These are phyloP conservation scores for Chrysochromulina parva DNA, from an alignment of 78 protist species.

Conservation along the genomic window DNA sequence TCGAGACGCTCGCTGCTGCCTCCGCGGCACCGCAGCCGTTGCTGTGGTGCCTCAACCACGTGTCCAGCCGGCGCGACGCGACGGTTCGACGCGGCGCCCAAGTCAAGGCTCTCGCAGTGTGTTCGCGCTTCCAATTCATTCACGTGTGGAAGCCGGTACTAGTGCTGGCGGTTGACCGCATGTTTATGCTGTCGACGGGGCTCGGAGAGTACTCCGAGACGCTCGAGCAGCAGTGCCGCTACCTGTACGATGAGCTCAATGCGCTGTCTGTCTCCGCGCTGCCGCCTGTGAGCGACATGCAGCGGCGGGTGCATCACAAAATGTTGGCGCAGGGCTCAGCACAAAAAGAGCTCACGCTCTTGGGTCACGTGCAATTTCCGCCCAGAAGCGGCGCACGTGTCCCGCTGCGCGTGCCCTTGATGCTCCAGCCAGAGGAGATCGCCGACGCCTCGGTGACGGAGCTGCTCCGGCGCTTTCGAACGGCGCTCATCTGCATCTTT, in stretches of 20 bases:
- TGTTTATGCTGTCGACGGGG: conserved; percentile 7
- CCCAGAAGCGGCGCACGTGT: not conserved
- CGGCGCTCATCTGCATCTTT: conserved; percentile 71
- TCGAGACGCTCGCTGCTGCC: not conserved
- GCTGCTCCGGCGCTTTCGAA: conserved; percentile 66
- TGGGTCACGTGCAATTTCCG: too few relatives aligned
- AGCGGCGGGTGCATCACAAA: too few relatives aligned
- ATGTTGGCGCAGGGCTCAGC: too few relatives aligned
- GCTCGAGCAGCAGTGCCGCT: too few relatives aligned
- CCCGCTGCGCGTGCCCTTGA: conserved; percentile 68
- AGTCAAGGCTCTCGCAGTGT: conserved; percentile 80
- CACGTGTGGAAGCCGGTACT: conserved; percentile 78
- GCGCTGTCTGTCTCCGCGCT: too few relatives aligned
- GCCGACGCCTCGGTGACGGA: conserved; percentile 65
- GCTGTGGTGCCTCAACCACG: conserved; percentile 71
- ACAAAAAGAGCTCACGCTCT: too few relatives aligned
- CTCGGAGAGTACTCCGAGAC: too few relatives aligned
- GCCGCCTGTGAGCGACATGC: too few relatives aligned
- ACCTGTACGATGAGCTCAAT: too few relatives aligned
- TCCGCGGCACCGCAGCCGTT: conserved; percentile 38
- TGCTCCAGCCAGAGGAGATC: conserved; percentile 71
- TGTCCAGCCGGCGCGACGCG: conserved; percentile 68
- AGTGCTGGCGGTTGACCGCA: conserved; percentile 65
- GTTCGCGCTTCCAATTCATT: conserved; percentile 61
- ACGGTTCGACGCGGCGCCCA: conserved; percentile 60